phyloP scores from a whole-genome alignment of 768 basidiomycete species.

The Phaffia australis region DNA sequence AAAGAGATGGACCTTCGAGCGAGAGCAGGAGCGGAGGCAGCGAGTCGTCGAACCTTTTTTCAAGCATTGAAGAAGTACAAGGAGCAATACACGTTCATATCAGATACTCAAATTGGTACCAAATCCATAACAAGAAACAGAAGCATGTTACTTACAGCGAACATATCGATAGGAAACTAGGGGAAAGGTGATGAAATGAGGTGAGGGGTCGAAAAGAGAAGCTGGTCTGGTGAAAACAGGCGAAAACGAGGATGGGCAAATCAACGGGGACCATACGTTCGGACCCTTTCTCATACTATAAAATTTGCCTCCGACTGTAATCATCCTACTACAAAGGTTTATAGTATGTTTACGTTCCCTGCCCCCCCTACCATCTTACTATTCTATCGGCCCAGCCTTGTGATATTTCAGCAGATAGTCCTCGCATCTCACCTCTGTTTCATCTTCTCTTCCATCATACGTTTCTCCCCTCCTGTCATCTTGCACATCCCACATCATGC shows the following conservation, averaged over 20 bases:
- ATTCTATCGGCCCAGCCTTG: no score
- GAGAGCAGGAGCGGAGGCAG: conserved; percentile 29
- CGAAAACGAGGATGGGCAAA: background rate
- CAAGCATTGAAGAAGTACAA: no score
- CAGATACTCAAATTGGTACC: no score
- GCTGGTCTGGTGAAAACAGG: background rate
- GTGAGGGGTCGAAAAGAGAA: background rate
- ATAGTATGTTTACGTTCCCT: no score
- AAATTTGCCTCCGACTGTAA: background rate
- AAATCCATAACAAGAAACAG: no score
- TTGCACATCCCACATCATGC: background rate
- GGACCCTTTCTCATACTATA: background rate
- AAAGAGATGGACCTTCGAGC: conserved; percentile 37
- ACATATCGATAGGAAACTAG: no score
- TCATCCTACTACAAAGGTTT: no score
- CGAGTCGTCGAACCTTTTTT: no score
- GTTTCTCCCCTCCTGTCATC: conserved; percentile 3
- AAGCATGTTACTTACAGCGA: no score
- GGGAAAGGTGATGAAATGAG: background rate
- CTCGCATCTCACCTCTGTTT: background rate
- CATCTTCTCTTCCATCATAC: conserved; percentile 11
- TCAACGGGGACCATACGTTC: background rate
- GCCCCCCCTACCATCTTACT: no score
- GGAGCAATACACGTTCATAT: no score
- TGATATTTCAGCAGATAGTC: background rate